Percentiles rank a stretch among this genome's conserved stretches.
These are phyloP conservation scores for Aspergillus neoniger DNA, from an alignment of 2,329 filamentous ascomycete species.

Conservation along the genomic window DNA sequence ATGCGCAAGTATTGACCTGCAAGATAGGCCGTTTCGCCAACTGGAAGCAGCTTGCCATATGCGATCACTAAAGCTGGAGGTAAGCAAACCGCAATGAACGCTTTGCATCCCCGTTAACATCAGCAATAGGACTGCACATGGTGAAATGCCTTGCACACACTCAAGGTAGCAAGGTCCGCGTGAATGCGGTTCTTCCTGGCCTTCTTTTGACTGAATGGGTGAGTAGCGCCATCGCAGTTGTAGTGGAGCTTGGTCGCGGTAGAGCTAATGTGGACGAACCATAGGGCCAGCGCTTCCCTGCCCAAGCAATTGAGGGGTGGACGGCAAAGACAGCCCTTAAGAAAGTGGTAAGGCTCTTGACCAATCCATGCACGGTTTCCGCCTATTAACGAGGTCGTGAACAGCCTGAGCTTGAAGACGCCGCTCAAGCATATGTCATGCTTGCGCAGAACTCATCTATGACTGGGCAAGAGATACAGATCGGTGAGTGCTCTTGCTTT, in stretches of 20 bases:
- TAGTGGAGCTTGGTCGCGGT: neutral
- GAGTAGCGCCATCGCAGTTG: conserved; percentile 15
- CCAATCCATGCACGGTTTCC: neutral
- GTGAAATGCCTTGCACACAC: conserved; percentile 66
- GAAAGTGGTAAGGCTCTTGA: conserved; percentile 48
- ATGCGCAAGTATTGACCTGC: neutral
- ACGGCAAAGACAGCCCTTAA: conserved; percentile 63
- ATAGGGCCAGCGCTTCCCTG: conserved; percentile 58
- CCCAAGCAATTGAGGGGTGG: conserved; percentile 58
- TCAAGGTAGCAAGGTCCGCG: conserved; percentile 62
- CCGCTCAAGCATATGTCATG: conserved; percentile 43
- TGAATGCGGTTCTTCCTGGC: conserved; percentile 67
- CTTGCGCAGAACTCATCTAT: conserved; percentile 49
- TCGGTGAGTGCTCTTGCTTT: conserved; percentile 37
- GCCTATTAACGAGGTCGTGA: conserved; percentile 12
- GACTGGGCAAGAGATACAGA: conserved; percentile 47
- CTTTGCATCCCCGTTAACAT: conserved; percentile 2
- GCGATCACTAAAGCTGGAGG: conserved; percentile 76
- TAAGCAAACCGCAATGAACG: conserved; percentile 18
- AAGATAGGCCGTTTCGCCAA: conserved; percentile 49
- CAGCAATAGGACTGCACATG: conserved; percentile 57
- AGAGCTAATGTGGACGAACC: conserved; percentile 5
- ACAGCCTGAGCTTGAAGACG: conserved; percentile 46
- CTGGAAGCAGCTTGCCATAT: conserved; percentile 68
- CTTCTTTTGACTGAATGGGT: conserved; percentile 70